Evolutionary conservation across 2,329 filamentous ascomycete species (phyloP).

Genomic region (Pseudogymnoascus sp.): DNA sequence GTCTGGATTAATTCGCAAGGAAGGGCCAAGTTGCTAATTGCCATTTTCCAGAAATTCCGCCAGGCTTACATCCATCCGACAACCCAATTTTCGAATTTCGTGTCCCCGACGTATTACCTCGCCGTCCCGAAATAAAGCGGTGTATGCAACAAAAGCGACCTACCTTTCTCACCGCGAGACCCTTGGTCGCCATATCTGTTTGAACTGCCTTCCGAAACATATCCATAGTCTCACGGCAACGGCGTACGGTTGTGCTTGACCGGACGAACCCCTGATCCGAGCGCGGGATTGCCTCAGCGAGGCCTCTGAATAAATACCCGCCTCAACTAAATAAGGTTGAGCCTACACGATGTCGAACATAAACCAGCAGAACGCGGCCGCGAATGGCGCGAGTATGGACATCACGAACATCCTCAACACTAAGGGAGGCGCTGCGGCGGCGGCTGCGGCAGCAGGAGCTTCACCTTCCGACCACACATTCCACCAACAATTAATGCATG

Average conservation of each 20-base stretch:
- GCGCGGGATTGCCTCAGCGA: conserved; percentile 14
- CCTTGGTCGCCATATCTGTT: neutral
- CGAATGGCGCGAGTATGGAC: conserved; percentile 23
- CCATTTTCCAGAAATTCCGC: neutral
- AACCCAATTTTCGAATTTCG: neutral
- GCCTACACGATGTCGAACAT: conserved; percentile 9
- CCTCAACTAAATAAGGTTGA: conserved; percentile 19
- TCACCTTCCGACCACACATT: conserved; percentile 26
- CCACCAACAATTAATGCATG: conserved; percentile 27
- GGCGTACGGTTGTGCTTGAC: neutral
- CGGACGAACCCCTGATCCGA: conserved; percentile 27
- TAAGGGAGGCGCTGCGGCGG: conserved; percentile 25
- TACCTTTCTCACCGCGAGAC: neutral
- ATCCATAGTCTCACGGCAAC: neutral
- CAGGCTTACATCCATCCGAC: neutral
- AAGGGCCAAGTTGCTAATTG: neutral
- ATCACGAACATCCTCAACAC: conserved; percentile 31
- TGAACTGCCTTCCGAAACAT: neutral
- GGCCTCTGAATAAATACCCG: conserved; percentile 9
- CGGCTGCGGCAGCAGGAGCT: conserved; percentile 20
- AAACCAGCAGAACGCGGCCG: conserved; percentile 1
- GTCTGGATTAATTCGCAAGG: neutral
- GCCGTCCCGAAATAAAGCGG: neutral
- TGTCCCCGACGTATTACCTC: neutral
- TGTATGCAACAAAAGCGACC: neutral